Evolutionary conservation across 331 rosid genomes (phyloP), one percentile per base, ranked within the genome.

Genomic region (Malus hybrid): DNA sequence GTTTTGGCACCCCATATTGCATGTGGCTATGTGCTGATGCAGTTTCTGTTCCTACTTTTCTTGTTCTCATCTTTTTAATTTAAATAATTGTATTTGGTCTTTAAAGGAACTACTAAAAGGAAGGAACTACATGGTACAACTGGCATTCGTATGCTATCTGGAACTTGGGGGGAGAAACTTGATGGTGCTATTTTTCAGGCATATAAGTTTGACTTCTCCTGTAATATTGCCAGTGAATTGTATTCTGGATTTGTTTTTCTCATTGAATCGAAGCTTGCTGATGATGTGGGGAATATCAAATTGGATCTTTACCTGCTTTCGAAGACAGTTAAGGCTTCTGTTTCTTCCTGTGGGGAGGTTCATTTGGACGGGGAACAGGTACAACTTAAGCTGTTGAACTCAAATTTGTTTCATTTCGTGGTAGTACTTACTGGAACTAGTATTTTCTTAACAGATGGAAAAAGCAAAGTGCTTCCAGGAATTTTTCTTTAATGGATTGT

Each of bases 101-200:
- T 81, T 75, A 61, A 67, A 94, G 99, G 99, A 80, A 86, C 93
- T 68, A 92, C 96, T 12, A 92, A 87, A 84, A 82, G 97, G 83
- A 94, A 94, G 84, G 99, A 94, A 76, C 83, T 94, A 52, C 99
- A 94, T 66, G 99, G 97, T 46, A 86, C 91, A 58, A 71, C 87
- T 62, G 44, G 71, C 64, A 77, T 90, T 80, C 80, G 3, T 50
- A 86, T 89, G n/a, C 75, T 92, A 70, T 80, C 89, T 61, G 97
- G 99, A 61, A 80, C 87, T 15, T 92, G 96, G 97, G 86, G 77
- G 52, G 89, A 87, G 68, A 84, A 87, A 72, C 57, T 16, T 63
- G 86, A 82, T 68, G 89, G 88, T 58, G 81, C 79, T 71, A 13
- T 66, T 75, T 94, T 90, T 84, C 78, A 90, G 52, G 96, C 93